Conservation (phyloP, 1,139 yeast species). For the Hansenula sp. region DNA sequence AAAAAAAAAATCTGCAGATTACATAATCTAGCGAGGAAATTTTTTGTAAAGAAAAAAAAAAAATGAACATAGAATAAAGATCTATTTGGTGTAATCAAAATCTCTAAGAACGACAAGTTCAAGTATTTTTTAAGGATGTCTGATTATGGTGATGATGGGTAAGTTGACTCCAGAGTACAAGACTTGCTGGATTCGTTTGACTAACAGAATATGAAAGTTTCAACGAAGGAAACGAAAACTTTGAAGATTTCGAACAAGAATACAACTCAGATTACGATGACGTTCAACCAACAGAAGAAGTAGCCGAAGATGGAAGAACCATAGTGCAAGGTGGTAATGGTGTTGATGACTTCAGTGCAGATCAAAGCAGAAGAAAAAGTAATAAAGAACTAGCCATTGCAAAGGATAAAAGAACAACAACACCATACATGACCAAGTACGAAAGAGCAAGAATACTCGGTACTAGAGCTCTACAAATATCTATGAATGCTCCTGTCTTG, state of each 20-base stretch:
- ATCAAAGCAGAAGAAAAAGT: slow-evolving; percentile 56
- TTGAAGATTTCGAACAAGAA: slow-evolving; percentile 77
- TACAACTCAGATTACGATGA: slow-evolving; percentile 68
- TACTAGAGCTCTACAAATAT: slow-evolving; percentile 92
- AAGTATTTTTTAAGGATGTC: slow-evolving; percentile 35
- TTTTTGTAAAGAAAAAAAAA: not conserved
- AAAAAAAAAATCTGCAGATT: not conserved
- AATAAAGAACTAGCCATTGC: slow-evolving; percentile 84
- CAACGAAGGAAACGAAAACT: slow-evolving; percentile 77
- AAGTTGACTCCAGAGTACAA: slow-evolving; percentile 21
- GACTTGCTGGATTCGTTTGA: too few species aligned
- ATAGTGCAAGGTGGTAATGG: slow-evolving; percentile 67
- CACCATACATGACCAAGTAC: slow-evolving; percentile 98
- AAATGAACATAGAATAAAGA: too few species aligned
- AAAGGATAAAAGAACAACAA: slow-evolving; percentile 82
- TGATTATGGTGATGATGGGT: slow-evolving; percentile 45
- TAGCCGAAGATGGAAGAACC: slow-evolving; percentile 71
- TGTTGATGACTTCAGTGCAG: slow-evolving; percentile 44
- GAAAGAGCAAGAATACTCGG: slow-evolving; percentile 97
- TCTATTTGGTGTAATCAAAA: too few species aligned
- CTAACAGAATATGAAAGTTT: slow-evolving; percentile 31
- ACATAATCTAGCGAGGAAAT: too few species aligned
- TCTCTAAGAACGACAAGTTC: too few species aligned
- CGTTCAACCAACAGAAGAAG: slow-evolving; percentile 44
- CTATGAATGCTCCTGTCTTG: slow-evolving; percentile 96